These are phyloP conservation scores for Tulasnella sp. DNA, from an alignment of 768 basidiomycete genomes.

Conservation along the genomic window DNA sequence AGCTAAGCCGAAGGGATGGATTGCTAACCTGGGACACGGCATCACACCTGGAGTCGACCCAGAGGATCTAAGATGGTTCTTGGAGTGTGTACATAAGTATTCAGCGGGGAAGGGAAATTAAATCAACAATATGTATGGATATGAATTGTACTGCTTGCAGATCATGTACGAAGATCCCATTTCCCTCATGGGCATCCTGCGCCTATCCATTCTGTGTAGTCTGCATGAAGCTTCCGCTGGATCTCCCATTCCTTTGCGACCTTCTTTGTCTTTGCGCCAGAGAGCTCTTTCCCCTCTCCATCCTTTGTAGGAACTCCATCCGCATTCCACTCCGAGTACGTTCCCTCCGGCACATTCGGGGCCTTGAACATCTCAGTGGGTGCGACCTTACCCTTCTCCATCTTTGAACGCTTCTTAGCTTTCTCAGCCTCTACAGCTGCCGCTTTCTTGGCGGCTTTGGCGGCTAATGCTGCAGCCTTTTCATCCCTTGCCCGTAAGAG, in stretches of 20 bases:
- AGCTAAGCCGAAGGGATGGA: constrained; percentile 62
- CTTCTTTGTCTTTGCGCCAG: constrained; percentile 73
- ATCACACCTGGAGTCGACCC: constrained; percentile 94
- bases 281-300: constrained; percentile 70
- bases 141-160: too few species aligned
- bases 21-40: constrained; percentile 93
- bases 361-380: constrained; percentile 78
- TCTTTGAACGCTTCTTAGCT: constrained; percentile 52
- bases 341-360: constrained; percentile 59
- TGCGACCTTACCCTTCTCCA: constrained; percentile 73
- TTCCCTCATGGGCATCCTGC: background rate
- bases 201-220: constrained; percentile 37
- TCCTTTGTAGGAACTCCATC: constrained; percentile 79
- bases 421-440: constrained; percentile 53
- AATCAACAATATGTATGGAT: background rate
- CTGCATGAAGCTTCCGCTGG: constrained; percentile 74
- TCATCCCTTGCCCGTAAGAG: constrained; percentile 81
- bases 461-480: constrained; percentile 63
- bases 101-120: constrained; percentile 30
- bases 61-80: constrained; percentile 84
- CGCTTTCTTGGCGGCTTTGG: constrained; percentile 71
- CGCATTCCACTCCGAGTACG: constrained; percentile 78
- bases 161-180: too few species aligned
- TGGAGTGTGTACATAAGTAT: constrained; percentile 81
- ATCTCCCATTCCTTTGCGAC: constrained; percentile 55